Evolutionary conservation across 345 rosid genomes (phyloP), one percentile per base, ranked within the genome.

Genomic region (Erucastrum elatum): DNA sequence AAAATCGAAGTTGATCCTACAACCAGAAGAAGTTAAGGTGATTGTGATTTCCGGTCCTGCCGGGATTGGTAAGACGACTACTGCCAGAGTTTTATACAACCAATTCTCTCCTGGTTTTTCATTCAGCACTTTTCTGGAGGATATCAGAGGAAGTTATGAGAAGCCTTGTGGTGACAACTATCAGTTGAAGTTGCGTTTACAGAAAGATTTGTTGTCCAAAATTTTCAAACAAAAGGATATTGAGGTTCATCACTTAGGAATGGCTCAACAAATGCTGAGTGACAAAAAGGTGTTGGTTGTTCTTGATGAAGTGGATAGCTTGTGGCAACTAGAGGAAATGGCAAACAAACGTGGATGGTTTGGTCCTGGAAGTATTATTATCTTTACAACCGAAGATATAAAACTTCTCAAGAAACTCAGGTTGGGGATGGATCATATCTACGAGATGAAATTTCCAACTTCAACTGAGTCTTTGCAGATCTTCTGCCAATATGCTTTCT

Each of bases 281-380:
- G 56, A 5, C 21, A 51, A 51, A 51, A 51, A n/a, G 6, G 21
- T n/a, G 17, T 51, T 51, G 21, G 21, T 5, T 51, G 56, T 51
- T 51, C 56, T 51, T 51, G 56, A 51, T 51, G 56, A n/a, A 51
- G 56, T 51, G 66, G 66, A 61, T 61, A 12, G 66, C 66, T 61
- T 6, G 35, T 29, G 66, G 66, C 37, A 62, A 62, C 37, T 62
- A 3, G 34, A 62, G 15, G 66, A 15, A 0, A 11, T 30, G 17
- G 21, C 66, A 5, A 29, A 30, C 2, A 2, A 62, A 4, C 9
- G 5, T 12, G 66, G 37, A 62, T 62, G 66, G 66, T 62, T 62
- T 51, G 56, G 56, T 51, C 17, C 21, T 8, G 21, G 17, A 5
- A 51, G 21, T 51, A 51, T n/a, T 1, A 6, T 62, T 30, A 62